These are phyloP conservation scores for Sarcodon aspratus DNA, from an alignment of 768 basidiomycete species.

Conservation along the genomic window DNA sequence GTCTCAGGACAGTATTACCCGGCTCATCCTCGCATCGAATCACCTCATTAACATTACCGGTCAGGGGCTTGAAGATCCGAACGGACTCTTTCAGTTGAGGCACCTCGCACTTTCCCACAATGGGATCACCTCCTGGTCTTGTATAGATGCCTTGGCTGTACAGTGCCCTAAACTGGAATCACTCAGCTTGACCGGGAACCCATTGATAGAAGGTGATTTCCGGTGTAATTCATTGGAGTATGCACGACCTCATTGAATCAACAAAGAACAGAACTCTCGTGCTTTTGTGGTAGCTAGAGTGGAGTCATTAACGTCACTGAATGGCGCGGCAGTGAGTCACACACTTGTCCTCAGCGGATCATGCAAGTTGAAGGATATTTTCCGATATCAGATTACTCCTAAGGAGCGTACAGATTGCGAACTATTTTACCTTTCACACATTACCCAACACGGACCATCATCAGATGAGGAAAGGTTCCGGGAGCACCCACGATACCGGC, in stretches of 20 bases:
- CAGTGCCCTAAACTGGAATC: constrained; percentile 65
- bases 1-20: constrained; percentile 36
- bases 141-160: constrained; percentile 47
- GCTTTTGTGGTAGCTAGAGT: constrained; percentile 58
- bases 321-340: constrained; percentile 49
- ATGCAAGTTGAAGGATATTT: constrained; percentile 4
- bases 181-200: constrained; percentile 52
- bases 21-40: constrained; percentile 60
- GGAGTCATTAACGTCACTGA: constrained; percentile 47
- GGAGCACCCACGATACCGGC: constrained; percentile 55
- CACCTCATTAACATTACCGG: constrained; percentile 17
- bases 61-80: constrained; percentile 12
- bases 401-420: constrained; percentile 76
- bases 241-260: not conserved
- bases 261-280: constrained; percentile 20
- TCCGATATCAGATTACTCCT: constrained; percentile 40
- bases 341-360: constrained; percentile 1
- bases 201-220: constrained; percentile 43
- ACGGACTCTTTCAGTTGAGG: constrained; percentile 25
- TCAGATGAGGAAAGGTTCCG: constrained; percentile 31
- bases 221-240: not conserved
- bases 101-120: constrained; percentile 60
- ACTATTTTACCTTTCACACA: constrained; percentile 66
- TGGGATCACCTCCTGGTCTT: constrained; percentile 42
- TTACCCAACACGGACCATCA: constrained; percentile 34